Percentiles rank a stretch among this genome's conserved stretches.
Evolutionary conservation across 805 yeast species (phyloP).

Genomic region (Zygoascus tannicola): DNA sequence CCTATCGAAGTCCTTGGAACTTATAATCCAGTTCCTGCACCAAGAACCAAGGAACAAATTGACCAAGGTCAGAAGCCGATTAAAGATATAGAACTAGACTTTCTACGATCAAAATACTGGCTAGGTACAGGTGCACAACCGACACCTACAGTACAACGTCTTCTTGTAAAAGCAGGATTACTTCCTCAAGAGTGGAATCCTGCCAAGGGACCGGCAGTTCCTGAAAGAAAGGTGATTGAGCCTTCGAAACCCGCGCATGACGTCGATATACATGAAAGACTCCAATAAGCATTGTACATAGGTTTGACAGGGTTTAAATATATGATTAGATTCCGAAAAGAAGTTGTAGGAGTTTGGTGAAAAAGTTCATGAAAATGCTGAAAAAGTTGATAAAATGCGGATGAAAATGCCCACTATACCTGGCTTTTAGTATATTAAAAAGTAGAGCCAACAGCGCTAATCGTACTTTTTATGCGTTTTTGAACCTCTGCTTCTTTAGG

Average conservation of each 20-base stretch:
- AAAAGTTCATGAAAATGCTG: too few species aligned
- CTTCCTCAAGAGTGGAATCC: conserved; percentile 37
- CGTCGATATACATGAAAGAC: not conserved
- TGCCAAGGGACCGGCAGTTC: conserved; percentile 14
- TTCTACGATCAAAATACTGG: conserved; percentile 90
- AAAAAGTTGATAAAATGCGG: too few species aligned
- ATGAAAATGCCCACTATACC: too few species aligned
- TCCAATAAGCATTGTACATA: too few species aligned
- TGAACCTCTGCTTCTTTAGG: too few species aligned
- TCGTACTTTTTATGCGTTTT: too few species aligned
- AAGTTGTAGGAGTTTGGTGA: too few species aligned
- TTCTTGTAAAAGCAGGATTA: conserved; percentile 63
- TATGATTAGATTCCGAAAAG: too few species aligned
- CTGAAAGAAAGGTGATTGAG: conserved; percentile 12
- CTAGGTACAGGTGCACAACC: conserved; percentile 96
- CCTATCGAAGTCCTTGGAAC: conserved; percentile 96
- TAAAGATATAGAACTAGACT: conserved; percentile 78
- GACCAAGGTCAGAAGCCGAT: conserved; percentile 48
- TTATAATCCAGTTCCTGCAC: conserved; percentile 73
- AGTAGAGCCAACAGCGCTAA: too few species aligned
- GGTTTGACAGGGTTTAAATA: too few species aligned
- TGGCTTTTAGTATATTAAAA: too few species aligned
- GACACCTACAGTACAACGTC: conserved; percentile 64
- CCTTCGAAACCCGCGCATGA: conserved; percentile 1
- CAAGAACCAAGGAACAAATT: conserved; percentile 53